Percentiles rank a stretch among this genome's conserved stretches.
These are phyloP conservation scores for Sarcodon aspratus DNA, from an alignment of 768 basidiomycete species.

Conservation along the genomic window DNA sequence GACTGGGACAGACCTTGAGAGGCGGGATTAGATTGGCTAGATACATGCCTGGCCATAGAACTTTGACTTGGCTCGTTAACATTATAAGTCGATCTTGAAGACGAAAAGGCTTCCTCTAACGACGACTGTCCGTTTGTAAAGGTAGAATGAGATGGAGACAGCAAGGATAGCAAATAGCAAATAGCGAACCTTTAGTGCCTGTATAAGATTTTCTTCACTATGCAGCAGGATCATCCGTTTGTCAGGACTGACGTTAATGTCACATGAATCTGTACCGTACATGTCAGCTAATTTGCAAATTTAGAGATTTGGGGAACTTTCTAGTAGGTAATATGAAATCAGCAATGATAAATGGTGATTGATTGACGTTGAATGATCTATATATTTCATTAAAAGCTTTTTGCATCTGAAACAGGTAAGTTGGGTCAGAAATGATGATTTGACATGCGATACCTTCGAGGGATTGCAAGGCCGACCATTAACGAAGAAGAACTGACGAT, in stretches of 20 bases:
- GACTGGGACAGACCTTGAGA: too few species aligned
- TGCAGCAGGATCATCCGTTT: conserved; percentile 93
- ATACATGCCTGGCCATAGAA: too few species aligned
- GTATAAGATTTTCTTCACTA: conserved; percentile 70
- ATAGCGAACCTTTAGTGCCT: conserved; percentile 57
- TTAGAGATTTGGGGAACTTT: conserved; percentile 21
- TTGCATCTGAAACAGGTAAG: conserved; percentile 41
- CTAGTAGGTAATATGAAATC: conserved; percentile 77
- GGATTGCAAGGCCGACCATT: conserved; percentile 85
- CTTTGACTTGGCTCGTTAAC: conserved; percentile 20
- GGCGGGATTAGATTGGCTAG: too few species aligned
- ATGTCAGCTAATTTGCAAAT: neutral
- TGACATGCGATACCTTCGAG: conserved; percentile 48
- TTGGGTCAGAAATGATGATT: neutral
- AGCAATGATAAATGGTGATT: conserved; percentile 74
- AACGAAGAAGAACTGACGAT: conserved; percentile 87
- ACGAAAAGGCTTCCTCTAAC: conserved; percentile 57
- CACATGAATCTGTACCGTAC: conserved; percentile 50
- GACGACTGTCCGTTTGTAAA: conserved; percentile 43
- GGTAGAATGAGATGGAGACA: neutral
- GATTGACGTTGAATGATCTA: conserved; percentile 63
- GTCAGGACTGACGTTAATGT: conserved; percentile 94
- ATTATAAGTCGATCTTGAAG: conserved; percentile 64
- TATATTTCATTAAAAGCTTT: conserved; percentile 92
- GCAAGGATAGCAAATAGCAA: neutral